These are phyloP conservation scores for Pochonia chlamydosporia DNA, from an alignment of 2,329 filamentous ascomycete genomes.

Conservation along the genomic window DNA sequence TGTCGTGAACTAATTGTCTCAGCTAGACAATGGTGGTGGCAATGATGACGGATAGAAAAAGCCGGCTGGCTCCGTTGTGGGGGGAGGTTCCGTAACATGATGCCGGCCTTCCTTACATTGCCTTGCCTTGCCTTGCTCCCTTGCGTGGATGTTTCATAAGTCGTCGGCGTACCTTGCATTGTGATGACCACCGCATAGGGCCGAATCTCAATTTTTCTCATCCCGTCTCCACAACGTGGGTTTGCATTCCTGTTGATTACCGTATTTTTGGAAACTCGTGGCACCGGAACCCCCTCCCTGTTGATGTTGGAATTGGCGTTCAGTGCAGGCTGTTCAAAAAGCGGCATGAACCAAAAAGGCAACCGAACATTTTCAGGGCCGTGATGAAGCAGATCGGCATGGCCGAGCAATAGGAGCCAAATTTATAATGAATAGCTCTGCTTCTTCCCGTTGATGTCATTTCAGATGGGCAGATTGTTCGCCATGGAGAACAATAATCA, in stretches of 20 bases:
- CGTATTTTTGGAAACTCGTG: neutral
- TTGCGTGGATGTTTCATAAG: conserved; percentile 5
- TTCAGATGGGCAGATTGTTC: too few species aligned
- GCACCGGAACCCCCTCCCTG: too few species aligned
- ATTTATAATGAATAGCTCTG: too few species aligned
- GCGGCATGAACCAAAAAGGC: too few species aligned
- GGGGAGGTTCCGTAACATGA: neutral
- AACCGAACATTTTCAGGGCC: too few species aligned
- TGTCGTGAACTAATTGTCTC: neutral
- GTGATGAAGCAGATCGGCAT: too few species aligned
- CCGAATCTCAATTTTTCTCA: neutral
- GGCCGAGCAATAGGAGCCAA: too few species aligned
- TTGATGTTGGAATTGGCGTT: too few species aligned
- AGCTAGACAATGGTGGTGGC: neutral
- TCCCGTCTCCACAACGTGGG: neutral
- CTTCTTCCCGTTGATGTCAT: too few species aligned
- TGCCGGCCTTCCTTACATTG: neutral
- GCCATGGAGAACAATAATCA: too few species aligned
- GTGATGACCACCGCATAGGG: neutral
- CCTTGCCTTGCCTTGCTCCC: too few species aligned
- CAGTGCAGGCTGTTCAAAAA: too few species aligned
- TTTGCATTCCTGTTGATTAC: neutral
- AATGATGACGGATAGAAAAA: neutral
- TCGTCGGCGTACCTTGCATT: conserved; percentile 5
- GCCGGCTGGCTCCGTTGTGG: neutral